phyloP scores from a whole-genome alignment of 106 monocot genomes.

The Dendrobium officinale region DNA sequence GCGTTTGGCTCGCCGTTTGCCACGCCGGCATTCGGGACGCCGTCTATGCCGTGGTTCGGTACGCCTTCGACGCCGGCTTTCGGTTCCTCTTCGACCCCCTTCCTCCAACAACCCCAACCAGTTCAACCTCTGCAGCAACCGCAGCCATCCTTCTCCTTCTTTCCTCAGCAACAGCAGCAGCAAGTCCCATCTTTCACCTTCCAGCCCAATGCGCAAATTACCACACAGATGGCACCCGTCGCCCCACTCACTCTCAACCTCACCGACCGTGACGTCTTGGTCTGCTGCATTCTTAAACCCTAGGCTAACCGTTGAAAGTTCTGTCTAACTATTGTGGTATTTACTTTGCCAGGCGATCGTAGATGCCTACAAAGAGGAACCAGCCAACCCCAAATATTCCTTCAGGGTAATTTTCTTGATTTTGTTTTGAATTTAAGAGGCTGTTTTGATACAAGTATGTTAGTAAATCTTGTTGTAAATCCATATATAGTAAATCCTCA shows the following conservation, averaged over 20 bases:
- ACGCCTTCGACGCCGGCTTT: conserved; percentile 22
- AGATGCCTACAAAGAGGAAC: conserved; percentile 88
- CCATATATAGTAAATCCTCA: no score
- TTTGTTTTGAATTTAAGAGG: neutral
- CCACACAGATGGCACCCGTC: conserved; percentile 93
- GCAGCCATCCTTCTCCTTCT: conserved; percentile 24
- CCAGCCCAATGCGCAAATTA: conserved; percentile 36
- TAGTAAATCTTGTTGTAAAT: no score
- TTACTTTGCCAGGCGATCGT: conserved; percentile 57
- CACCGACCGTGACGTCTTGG: conserved; percentile 79
- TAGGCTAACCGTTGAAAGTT: conserved; percentile 1
- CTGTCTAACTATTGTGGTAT: conserved; percentile 1
- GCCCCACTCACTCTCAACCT: conserved; percentile 62
- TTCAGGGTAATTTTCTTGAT: conserved; percentile 54
- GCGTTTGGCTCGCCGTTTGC: conserved; percentile 11
- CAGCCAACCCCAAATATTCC: conserved; percentile 73
- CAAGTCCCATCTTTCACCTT: conserved; percentile 22
- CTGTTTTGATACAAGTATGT: no score
- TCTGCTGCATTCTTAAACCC: conserved; percentile 9
- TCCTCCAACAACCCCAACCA: conserved; percentile 26
- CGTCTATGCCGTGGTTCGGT: conserved; percentile 18
- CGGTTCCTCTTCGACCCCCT: conserved; percentile 14
- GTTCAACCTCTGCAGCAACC: conserved; percentile 29
- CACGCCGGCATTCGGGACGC: conserved; percentile 19
- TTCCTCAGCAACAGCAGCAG: conserved; percentile 31